Conservation (phyloP, 768 basidiomycete species). For the Exsudoporus frostii region DNA sequence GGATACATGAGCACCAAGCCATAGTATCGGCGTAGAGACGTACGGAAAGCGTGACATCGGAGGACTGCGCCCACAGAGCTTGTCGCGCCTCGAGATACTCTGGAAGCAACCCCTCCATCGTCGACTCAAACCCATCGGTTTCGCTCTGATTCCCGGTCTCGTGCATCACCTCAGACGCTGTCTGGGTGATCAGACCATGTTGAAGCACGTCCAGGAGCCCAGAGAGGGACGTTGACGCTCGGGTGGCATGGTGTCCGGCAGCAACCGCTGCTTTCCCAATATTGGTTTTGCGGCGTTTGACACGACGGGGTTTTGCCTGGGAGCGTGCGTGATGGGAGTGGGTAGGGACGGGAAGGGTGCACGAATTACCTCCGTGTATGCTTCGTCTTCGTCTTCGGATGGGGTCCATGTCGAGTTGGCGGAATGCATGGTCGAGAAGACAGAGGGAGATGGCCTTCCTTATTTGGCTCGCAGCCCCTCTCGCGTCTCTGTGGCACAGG, state of each 20-base stretch:
- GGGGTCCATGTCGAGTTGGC: constrained; percentile 1
- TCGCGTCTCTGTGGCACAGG: too few species aligned
- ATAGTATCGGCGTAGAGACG: neutral
- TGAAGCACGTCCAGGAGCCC: constrained; percentile 19
- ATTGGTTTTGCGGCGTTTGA: constrained; percentile 29
- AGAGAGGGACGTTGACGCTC: constrained; percentile 17
- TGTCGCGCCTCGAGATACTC: constrained; percentile 35
- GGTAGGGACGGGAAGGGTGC: neutral
- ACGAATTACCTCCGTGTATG: constrained; percentile 19
- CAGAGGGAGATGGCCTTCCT: neutral
- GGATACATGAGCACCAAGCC: neutral
- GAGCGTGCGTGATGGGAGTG: neutral
- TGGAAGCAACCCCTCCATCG: constrained; percentile 32
- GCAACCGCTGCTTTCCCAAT: constrained; percentile 11
- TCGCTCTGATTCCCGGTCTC: neutral
- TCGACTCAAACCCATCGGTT: constrained; percentile 32
- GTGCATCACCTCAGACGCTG: neutral
- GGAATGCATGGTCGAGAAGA: neutral
- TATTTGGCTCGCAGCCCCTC: neutral
- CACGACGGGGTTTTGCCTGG: constrained; percentile 14
- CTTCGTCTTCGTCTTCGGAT: constrained; percentile 22
- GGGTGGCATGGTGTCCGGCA: constrained; percentile 10
- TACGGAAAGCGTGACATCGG: constrained; percentile 14
- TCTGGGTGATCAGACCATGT: neutral
- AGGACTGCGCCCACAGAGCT: constrained; percentile 18